Evolutionary conservation across 495 filamentous ascomycete species (phyloP).

Genomic region (Podospora pseudoanserina): DNA sequence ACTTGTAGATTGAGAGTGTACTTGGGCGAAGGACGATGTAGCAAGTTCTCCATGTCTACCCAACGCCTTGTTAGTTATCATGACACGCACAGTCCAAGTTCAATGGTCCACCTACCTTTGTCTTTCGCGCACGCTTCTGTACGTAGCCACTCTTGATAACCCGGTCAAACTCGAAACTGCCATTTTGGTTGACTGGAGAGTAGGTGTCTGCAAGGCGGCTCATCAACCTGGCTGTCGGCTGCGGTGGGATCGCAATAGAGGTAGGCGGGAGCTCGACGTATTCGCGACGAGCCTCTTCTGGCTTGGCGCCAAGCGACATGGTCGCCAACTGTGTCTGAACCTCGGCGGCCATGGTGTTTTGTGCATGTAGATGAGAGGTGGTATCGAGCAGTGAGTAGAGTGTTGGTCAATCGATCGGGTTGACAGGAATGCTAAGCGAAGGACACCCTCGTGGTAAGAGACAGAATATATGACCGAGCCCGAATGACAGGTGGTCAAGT

Average conservation of each 20-base stretch:
- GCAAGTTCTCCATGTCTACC: conserved; percentile 78
- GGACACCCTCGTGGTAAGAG: conserved; percentile 23
- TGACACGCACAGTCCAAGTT: not conserved
- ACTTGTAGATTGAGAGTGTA: conserved; percentile 91
- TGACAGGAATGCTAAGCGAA: conserved; percentile 24
- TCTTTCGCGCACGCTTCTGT: conserved; percentile 83
- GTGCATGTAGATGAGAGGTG: conserved; percentile 13
- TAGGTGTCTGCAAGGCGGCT: conserved; percentile 30
- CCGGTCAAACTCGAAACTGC: conserved; percentile 90
- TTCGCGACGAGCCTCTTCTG: conserved; percentile 14
- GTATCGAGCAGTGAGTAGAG: conserved; percentile 2
- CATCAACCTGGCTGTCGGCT: conserved; percentile 15
- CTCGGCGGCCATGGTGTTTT: conserved; percentile 29
- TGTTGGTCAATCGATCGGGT: not conserved
- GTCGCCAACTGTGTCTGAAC: conserved; percentile 27
- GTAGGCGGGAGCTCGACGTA: conserved; percentile 20
- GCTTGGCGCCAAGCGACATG: conserved; percentile 19
- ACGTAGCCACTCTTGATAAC: conserved; percentile 85
- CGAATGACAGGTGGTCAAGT: conserved; percentile 11
- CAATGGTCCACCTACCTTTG: conserved; percentile 61
- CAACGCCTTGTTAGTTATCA: conserved; percentile 13
- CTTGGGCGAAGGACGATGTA: conserved; percentile 91
- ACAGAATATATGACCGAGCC: not conserved
- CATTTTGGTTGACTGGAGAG: conserved; percentile 84
- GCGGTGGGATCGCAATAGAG: conserved; percentile 24